Evolutionary conservation across 495 filamentous ascomycete species (phyloP), one percentile per base, ranked within the genome.

Genomic region (Xylaria cubensis): DNA sequence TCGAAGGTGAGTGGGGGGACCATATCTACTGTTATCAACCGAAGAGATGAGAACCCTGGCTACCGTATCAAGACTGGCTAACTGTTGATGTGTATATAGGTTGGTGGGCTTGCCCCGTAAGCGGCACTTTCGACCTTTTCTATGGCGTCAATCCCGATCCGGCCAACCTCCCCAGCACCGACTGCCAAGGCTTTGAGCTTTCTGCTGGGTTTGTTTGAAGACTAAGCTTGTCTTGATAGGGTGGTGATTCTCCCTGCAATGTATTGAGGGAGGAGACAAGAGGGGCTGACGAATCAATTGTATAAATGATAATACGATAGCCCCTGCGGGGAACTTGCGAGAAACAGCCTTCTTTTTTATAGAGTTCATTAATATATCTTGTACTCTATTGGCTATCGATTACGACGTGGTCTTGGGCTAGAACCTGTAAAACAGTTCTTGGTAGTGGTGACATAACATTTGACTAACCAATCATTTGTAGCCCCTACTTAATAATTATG

Each of bases 71-170:
- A 42, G 12, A 41, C 21, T 34, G 15, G 17, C 53, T 67, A 21
- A 69, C 26, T 1, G 0, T 12, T 48, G 21, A 36, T n/a, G 9
- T 15, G 13, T 7, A 34, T 50, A 7, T 46, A 71, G 69, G 69
- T 17, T 71, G 61, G 58, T 71, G 69, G 69, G 69, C 69, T 29
- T 71, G 69, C 46, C 69, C 69, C 42, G 46, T 71, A n/a, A 24
- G 64, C 39, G 69, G 41, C 51, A 66, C 36, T 26, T 71, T 56
- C 62, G 24, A 44, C 9, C 69, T 71, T 24, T 65, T 42, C 62
- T 71, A 65, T 39, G 69, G 69, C 24, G 8, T 58, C 50, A 39
- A 53, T n/a, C 69, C 61, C 26, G 58, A 36, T n/a, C 6, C 12
- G 44, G 39, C 26, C 24, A 65, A 71, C 48, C 46, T 71, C 17